Percentiles rank a stretch among this genome's conserved stretches.
phyloP scores from a whole-genome alignment of 805 yeast genomes.

The Lipomyces starkeyi region DNA sequence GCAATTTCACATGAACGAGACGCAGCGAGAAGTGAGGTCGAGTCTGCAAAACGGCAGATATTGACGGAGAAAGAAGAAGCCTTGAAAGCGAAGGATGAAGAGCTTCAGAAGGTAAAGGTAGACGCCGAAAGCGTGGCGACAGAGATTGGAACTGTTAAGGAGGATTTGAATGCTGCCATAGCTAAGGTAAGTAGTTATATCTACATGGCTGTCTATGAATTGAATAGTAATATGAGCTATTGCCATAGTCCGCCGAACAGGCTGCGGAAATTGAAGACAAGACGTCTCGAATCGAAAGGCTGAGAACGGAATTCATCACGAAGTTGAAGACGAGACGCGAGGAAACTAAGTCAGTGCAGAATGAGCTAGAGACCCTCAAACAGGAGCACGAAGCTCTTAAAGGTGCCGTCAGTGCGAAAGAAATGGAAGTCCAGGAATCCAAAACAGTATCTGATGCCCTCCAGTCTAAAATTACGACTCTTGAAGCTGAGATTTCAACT shows the following conservation, averaged over 20 bases:
- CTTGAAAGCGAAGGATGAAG: constrained; percentile 21
- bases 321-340: constrained; percentile 34
- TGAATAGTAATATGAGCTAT: background rate
- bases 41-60: constrained; percentile 34
- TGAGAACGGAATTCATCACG: constrained; percentile 40
- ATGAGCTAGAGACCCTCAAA: constrained; percentile 29
- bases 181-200: background rate
- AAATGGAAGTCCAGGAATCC: constrained; percentile 35
- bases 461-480: constrained; percentile 24
- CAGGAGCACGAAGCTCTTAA: constrained; percentile 38
- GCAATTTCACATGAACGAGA: constrained; percentile 31
- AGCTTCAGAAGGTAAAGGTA: constrained; percentile 19
- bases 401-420: constrained; percentile 37
- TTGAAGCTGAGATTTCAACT: constrained; percentile 30
- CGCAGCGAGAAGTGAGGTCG: constrained; percentile 31
- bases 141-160: constrained; percentile 24
- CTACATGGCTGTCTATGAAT: background rate
- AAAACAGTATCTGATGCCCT: constrained; percentile 39
- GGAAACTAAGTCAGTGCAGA: constrained; percentile 35
- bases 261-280: constrained; percentile 1
- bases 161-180: constrained; percentile 8
- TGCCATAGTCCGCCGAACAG: background rate
- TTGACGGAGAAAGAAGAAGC: constrained; percentile 31
- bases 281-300: constrained; percentile 16
- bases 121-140: constrained; percentile 21